Evolutionary conservation across 306 rosid species (phyloP), one percentile per base, ranked within the genome.

Genomic region (Leucaena leucocephala): DNA sequence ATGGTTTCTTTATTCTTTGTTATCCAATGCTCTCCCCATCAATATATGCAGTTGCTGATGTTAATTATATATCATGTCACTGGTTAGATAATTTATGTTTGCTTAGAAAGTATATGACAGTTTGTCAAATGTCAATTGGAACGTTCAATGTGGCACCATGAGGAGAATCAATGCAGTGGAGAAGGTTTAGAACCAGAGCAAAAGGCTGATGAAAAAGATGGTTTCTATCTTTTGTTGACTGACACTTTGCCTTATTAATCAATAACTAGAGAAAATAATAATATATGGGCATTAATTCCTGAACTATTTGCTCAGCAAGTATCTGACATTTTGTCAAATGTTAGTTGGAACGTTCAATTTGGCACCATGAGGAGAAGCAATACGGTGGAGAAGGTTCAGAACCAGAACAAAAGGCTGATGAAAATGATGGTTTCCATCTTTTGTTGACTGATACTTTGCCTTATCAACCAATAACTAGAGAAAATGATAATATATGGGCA

Each of bases 401-500:
- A 43, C 46, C 70, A 2, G 86, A 77, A 40, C 66, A 70, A 13
- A 84, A 82, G 65, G 74, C 79, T 66, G 88, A 86, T 44, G 94
- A 82, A 38, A 87, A 85, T 22, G 94, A 88, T 13, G 88, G 76
- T 61, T 71, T 87, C 59, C 50, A 85, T 78, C 78, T 88, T 75
- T 75, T 82, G 42, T 59, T 83, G 3, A 55, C 49, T 36, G 68
- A 44, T 15, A 84, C 57, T 78, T 67, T 86, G 70, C 76, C 82
- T 7, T 87, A 87, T 14, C 83, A 70, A 66, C 87, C 88, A 22
- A 52, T 82, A 72, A 65, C 90, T 43, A 85, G 84, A 80, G 97
- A 86, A 76, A 89, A 72, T 35, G 90, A 92, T n/a, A 89, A 86
- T 4, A 97, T 94, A 14, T 94, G 98, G 98, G 80, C 83, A 39